Evolutionary conservation across 2,329 filamentous ascomycete species (phyloP).

Genomic region (Fusarium longipes): DNA sequence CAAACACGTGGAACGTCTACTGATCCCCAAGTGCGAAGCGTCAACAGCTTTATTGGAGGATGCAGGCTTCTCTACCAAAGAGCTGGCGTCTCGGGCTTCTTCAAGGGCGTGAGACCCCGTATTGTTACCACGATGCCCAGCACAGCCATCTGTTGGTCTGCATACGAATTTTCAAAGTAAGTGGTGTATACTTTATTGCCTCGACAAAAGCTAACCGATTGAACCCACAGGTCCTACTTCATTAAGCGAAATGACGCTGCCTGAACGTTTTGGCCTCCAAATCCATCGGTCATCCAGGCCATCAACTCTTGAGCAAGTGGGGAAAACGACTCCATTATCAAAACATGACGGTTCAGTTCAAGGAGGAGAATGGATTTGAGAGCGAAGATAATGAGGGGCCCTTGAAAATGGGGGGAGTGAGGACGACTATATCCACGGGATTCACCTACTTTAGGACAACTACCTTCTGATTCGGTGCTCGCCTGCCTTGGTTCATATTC

Average conservation of each 20-base stretch:
- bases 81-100: constrained; percentile 88
- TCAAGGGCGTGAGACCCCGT: constrained; percentile 90
- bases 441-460: constrained; percentile 31
- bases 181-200: constrained; percentile 45
- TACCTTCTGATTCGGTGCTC: constrained; percentile 30
- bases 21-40: constrained; percentile 84
- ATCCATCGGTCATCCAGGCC: constrained; percentile 11
- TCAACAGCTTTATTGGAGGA: constrained; percentile 83
- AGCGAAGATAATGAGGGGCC: constrained; percentile 2
- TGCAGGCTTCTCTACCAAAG: constrained; percentile 84
- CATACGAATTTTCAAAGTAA: constrained; percentile 76
- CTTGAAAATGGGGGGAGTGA: constrained; percentile 7
- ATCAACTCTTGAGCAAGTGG: constrained; percentile 13
- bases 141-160: constrained; percentile 98
- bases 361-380: constrained; percentile 17
- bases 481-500: constrained; percentile 12
- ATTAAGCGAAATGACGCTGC: constrained; percentile 63
- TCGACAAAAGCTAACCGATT: constrained; percentile 4
- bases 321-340: constrained; percentile 16
- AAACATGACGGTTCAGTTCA: constrained; percentile 14
- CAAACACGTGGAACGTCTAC: constrained; percentile 89
- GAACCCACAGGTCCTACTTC: constrained; percentile 65
- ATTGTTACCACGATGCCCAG: constrained; percentile 98
- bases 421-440: constrained; percentile 17
- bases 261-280: constrained; percentile 39